A percentile compares a stretch with the other conserved stretches of the same genome.
Conservation (phyloP, 1,284 basidiomycete species). For the Marasmius sp. region DNA sequence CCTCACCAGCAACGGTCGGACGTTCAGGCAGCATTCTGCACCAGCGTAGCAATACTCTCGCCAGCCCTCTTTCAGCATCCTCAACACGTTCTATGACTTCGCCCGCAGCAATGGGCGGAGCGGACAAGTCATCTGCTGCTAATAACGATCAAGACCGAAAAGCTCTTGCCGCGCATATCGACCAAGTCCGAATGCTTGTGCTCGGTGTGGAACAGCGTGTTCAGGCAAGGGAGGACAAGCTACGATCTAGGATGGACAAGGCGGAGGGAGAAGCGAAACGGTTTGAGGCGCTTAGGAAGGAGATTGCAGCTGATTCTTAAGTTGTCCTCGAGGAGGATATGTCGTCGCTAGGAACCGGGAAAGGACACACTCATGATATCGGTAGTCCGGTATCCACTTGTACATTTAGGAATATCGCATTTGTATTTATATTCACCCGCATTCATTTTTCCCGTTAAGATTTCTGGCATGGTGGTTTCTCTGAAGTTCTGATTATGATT, state of each 20-base stretch:
- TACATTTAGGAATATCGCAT: too few species aligned
- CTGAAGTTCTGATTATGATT: too few species aligned
- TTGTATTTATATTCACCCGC: too few species aligned
- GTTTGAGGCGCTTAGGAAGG: slow-evolving; percentile 48
- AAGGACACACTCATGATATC: too few species aligned
- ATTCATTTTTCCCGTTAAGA: too few species aligned
- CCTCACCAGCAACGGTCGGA: slow-evolving; percentile 1
- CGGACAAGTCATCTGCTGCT: slow-evolving; percentile 6
- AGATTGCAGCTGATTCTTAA: slow-evolving; percentile 17
- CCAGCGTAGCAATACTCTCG: background rate
- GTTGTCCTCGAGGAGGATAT: background rate
- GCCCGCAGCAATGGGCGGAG: slow-evolving; percentile 7
- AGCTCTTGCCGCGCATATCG: slow-evolving; percentile 55
- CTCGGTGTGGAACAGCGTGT: slow-evolving; percentile 78
- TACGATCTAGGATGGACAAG: slow-evolving; percentile 56
- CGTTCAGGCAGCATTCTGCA: background rate
- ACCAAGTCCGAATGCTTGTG: slow-evolving; percentile 67
- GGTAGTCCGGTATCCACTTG: too few species aligned
- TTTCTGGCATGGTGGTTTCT: too few species aligned
- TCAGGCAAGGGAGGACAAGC: slow-evolving; percentile 60
- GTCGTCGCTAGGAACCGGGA: too few species aligned
- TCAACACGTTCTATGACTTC: slow-evolving; percentile 12
- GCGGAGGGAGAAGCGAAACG: slow-evolving; percentile 59
- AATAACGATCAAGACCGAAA: slow-evolving; percentile 25
- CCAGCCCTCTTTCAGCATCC: background rate